phyloP scores from a whole-genome alignment of 352 stramenopile species.

The Globisporangium heterothallicum region DNA sequence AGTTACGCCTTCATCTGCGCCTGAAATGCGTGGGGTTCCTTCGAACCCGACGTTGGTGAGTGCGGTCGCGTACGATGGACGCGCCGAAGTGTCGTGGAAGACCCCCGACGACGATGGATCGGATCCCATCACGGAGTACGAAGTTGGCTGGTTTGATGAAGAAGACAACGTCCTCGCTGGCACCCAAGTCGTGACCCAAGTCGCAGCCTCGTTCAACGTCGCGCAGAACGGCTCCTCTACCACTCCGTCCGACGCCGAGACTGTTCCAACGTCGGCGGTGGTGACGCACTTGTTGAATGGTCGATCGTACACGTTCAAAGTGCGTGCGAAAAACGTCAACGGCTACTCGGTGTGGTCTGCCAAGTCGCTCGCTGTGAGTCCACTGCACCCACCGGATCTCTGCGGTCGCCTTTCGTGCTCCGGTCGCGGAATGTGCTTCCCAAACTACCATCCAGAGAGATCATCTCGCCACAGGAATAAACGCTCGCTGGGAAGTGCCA shows the following conservation, averaged over 20 bases:
- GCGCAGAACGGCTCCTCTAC: slow-evolving; percentile 10
- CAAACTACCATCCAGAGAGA: slow-evolving; percentile 37
- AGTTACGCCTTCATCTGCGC: no score
- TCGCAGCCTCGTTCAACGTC: slow-evolving; percentile 15
- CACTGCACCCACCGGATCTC: slow-evolving; percentile 64
- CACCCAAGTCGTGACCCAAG: slow-evolving; percentile 29
- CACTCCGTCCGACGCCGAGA: background rate
- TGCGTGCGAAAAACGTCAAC: slow-evolving; percentile 56
- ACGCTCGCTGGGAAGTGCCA: background rate
- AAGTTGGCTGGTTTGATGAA: slow-evolving; percentile 59
- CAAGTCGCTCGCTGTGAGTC: slow-evolving; percentile 65
- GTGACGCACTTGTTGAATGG: slow-evolving; percentile 51
- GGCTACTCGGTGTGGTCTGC: slow-evolving; percentile 66
- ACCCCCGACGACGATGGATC: slow-evolving; percentile 56
- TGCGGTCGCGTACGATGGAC: slow-evolving; percentile 42
- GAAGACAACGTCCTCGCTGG: slow-evolving; percentile 32
- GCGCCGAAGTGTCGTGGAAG: slow-evolving; percentile 59
- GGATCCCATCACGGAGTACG: slow-evolving; percentile 53
- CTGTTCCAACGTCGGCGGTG: slow-evolving; percentile 32
- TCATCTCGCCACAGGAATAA: background rate
- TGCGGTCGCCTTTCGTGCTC: slow-evolving; percentile 57
- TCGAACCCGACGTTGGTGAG: slow-evolving; percentile 58
- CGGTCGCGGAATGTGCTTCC: slow-evolving; percentile 62
- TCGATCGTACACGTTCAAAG: slow-evolving; percentile 65
- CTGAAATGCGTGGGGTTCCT: slow-evolving; percentile 47